Evolutionary conservation across 495 filamentous ascomycete genomes (phyloP).

Genomic region (Cercophora sp.): DNA sequence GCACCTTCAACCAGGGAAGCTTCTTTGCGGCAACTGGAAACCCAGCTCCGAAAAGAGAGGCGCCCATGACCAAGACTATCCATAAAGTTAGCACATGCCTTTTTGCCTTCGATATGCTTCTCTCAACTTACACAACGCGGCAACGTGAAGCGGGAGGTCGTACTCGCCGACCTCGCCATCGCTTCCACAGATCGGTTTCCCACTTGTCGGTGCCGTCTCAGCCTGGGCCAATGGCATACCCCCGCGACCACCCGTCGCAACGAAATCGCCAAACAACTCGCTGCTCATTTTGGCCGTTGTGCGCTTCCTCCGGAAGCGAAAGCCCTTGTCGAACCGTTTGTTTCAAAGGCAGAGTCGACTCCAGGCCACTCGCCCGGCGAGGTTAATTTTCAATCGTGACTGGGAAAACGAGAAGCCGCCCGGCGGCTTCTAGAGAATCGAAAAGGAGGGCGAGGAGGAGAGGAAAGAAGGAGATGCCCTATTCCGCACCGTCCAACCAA

Average conservation of each 20-base stretch:
- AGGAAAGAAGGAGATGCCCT: not conserved
- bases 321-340: not conserved
- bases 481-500: constrained; percentile 7
- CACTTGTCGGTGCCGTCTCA: constrained; percentile 13
- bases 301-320: not conserved
- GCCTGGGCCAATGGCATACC: too few relatives aligned
- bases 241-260: too few relatives aligned
- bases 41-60: constrained; percentile 44
- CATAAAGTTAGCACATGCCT: too few relatives aligned
- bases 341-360: constrained; percentile 9
- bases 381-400: not conserved
- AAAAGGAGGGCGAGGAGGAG: constrained; percentile 13
- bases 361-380: constrained; percentile 14
- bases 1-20: constrained; percentile 51
- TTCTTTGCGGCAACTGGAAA: constrained; percentile 55
- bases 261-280: not conserved
- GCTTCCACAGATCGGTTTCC: constrained; percentile 46
- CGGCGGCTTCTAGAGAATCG: constrained; percentile 21
- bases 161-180: constrained; percentile 41
- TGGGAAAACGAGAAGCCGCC: constrained; percentile 21
- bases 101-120: too few relatives aligned
- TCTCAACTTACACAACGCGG: constrained; percentile 45
- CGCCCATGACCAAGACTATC: constrained; percentile 36
- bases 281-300: not conserved
- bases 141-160: constrained; percentile 46